phyloP scores from a whole-genome alignment of 2,329 filamentous ascomycete species.

The Colletotrichum sp. region DNA sequence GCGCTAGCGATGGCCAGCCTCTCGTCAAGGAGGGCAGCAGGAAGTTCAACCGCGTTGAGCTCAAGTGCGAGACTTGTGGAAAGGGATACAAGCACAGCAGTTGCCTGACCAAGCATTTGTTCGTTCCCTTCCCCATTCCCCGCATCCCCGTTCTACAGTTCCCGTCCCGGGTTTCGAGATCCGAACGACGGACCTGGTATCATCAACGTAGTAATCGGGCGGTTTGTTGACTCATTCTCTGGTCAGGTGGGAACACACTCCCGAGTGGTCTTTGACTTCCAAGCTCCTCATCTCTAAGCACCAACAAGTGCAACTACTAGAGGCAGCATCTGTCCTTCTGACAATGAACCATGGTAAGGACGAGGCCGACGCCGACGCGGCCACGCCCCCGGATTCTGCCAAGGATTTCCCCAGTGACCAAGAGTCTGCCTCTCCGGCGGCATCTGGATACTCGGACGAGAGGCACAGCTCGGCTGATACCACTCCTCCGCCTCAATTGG shows the following conservation, averaged over 20 bases:
- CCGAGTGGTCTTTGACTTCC: conserved; percentile 95
- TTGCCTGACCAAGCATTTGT: conserved; percentile 99
- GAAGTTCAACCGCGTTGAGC: conserved; percentile 81
- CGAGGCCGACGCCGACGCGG: conserved; percentile 56
- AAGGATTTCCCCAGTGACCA: conserved; percentile 78
- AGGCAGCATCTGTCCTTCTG: conserved; percentile 95
- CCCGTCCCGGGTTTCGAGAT: conserved; percentile 28
- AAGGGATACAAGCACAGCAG: conserved; percentile 99
- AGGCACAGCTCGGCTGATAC: conserved; percentile 87
- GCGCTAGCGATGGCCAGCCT: conserved; percentile 86
- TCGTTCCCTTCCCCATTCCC: conserved; percentile 72
- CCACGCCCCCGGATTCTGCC: conserved; percentile 68
- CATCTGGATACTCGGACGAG: conserved; percentile 80
- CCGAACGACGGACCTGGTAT: conserved; percentile 19
- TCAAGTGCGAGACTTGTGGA: conserved; percentile 96
- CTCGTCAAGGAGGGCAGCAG: conserved; percentile 82
- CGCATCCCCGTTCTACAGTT: conserved; percentile 34
- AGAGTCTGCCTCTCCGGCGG: conserved; percentile 79
- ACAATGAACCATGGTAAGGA: conserved; percentile 72
- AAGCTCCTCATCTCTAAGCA: conserved; percentile 99
- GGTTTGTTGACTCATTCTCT: conserved; percentile 35
- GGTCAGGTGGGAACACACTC: conserved; percentile 96
- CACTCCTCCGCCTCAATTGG: conserved; percentile 83
- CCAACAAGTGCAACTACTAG: conserved; percentile 96
- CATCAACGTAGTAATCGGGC: background rate